These are phyloP conservation scores for Pyropia haitanensis DNA, from an alignment of 23 red algal genomes.

Conservation along the genomic window DNA sequence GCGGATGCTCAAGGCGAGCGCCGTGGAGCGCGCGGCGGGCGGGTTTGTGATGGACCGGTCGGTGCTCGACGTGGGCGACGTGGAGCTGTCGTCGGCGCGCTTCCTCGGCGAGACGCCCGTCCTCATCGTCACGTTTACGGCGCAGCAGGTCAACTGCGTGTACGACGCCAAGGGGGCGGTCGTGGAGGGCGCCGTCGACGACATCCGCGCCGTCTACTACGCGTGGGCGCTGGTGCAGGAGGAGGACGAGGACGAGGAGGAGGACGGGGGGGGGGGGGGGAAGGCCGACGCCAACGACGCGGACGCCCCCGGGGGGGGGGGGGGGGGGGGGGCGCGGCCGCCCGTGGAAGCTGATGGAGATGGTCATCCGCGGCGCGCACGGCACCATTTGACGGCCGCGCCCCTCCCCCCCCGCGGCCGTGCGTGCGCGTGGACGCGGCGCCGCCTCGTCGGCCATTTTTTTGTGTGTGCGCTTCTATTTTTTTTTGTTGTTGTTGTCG, in stretches of 20 bases:
- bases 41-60: slow-evolving; percentile 84
- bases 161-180: slow-evolving; percentile 45
- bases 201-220: slow-evolving; percentile 89
- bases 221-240: slow-evolving; percentile 63
- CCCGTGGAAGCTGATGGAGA: slow-evolving; percentile 93
- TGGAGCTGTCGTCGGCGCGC: slow-evolving; percentile 69
- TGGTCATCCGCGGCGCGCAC: slow-evolving; percentile 93
- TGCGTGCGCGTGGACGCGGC: too few relatives aligned
- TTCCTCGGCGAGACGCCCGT: slow-evolving; percentile 82
- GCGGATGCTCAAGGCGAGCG: slow-evolving; percentile 68
- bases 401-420: too few relatives aligned
- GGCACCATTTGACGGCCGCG: slow-evolving; percentile 55
- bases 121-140: slow-evolving; percentile 90
- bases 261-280: slow-evolving; percentile 5
- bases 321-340: slow-evolving; percentile 3
- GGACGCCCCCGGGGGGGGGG: too few relatives aligned
- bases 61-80: slow-evolving; percentile 74
- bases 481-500: too few relatives aligned
- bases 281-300: background rate
- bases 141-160: slow-evolving; percentile 97
- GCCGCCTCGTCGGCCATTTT: too few relatives aligned
- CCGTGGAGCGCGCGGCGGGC: slow-evolving; percentile 55
- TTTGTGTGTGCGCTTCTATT: too few relatives aligned
- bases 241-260: background rate
- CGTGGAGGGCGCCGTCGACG: slow-evolving; percentile 80